These are phyloP conservation scores for Pterocarpus macrocarpus DNA, from an alignment of 306 rosid genomes.

Conservation along the genomic window DNA sequence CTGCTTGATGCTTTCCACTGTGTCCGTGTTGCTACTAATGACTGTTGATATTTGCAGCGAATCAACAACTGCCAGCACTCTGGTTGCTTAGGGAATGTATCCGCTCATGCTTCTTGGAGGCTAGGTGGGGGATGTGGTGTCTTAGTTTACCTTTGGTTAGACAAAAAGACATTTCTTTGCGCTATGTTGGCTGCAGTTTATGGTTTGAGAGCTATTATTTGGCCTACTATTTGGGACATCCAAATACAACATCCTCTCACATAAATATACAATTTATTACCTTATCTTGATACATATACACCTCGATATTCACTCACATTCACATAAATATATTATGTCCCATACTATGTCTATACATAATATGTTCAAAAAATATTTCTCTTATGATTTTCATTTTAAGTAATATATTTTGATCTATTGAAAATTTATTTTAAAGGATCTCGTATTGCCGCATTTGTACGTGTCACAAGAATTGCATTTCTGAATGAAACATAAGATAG, in stretches of 20 bases:
- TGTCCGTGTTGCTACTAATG: background rate
- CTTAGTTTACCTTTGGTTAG: background rate
- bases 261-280: too few species aligned
- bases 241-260: too few species aligned
- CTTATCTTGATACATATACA: too few species aligned
- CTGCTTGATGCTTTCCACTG: background rate
- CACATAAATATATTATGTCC: too few species aligned
- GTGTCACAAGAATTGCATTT: background rate
- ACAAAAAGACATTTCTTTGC: background rate
- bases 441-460: background rate
- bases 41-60: slow-evolving; percentile 46
- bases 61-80: slow-evolving; percentile 65
- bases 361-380: too few species aligned
- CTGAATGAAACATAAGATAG: background rate
- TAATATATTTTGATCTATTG: background rate
- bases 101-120: background rate
- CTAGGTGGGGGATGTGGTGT: background rate
- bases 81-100: slow-evolving; percentile 53
- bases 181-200: background rate
- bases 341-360: too few species aligned
- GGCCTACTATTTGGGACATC: too few species aligned
- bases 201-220: too few species aligned
- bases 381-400: background rate
- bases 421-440: background rate
- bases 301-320: too few species aligned